Conservation (phyloP, 2,329 filamentous ascomycete genomes). For the Blastomyces silverae region DNA sequence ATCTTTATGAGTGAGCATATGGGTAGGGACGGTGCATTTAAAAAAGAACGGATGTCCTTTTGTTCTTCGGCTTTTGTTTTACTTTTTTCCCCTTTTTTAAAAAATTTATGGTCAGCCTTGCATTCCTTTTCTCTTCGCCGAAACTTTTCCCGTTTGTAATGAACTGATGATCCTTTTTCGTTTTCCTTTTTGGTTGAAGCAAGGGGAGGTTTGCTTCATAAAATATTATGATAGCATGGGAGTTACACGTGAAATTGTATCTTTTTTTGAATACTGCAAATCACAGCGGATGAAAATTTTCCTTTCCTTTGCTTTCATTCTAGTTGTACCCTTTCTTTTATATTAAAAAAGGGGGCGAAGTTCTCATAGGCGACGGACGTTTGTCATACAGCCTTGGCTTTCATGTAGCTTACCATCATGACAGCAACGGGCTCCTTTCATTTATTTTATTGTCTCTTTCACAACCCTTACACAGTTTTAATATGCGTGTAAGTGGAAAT, state of each 20-base stretch:
- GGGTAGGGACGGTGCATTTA: not conserved
- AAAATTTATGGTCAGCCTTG: not conserved
- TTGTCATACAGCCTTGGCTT: too few species aligned
- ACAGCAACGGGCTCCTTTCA: not conserved
- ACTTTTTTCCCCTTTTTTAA: slow-evolving; percentile 2
- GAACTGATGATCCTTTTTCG: not conserved
- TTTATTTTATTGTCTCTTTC: not conserved
- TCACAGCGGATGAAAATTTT: not conserved
- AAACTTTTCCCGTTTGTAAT: slow-evolving; percentile 1
- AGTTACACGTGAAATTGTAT: not conserved
- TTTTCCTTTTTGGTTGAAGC: not conserved
- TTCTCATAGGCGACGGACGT: too few species aligned
- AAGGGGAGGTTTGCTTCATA: too few species aligned
- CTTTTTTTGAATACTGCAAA: not conserved
- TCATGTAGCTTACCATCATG: not conserved
- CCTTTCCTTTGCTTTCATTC: not conserved
- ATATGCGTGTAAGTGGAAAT: not conserved
- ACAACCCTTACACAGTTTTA: not conserved
- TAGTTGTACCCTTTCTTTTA: not conserved
- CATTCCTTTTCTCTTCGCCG: not conserved
- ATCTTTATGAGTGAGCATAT: slow-evolving; percentile 54
- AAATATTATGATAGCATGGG: not conserved
- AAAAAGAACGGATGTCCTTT: not conserved
- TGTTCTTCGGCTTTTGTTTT: not conserved
- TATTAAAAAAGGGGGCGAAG: not conserved